Evolutionary conservation across 495 filamentous ascomycete genomes (phyloP).

Genomic region (Neurospora sublineolata): DNA sequence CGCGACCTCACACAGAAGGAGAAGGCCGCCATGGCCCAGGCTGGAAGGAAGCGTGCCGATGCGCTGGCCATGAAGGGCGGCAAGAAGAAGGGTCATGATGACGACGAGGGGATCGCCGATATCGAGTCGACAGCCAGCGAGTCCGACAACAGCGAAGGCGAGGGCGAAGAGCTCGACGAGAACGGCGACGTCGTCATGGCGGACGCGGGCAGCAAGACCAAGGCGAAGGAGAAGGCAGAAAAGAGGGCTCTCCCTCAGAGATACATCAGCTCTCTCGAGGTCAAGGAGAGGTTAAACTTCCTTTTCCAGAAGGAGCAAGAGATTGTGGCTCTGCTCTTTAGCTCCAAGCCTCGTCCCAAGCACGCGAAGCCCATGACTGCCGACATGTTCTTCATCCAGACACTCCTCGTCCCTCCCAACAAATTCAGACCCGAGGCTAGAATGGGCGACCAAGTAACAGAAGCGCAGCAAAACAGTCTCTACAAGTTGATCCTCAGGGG

Average conservation of each 20-base stretch:
- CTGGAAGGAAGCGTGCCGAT: slow-evolving; percentile 55
- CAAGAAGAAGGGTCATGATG: slow-evolving; percentile 24
- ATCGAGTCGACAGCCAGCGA: slow-evolving; percentile 40
- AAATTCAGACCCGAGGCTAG: slow-evolving; percentile 81
- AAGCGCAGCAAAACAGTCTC: slow-evolving; percentile 72
- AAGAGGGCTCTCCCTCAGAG: slow-evolving; percentile 32
- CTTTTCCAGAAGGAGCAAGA: slow-evolving; percentile 83
- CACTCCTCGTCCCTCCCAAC: slow-evolving; percentile 79
- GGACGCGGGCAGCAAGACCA: slow-evolving; percentile 23
- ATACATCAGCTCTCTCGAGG: slow-evolving; percentile 64
- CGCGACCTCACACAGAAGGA: slow-evolving; percentile 62
- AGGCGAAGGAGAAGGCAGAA: slow-evolving; percentile 14
- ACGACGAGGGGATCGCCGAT: slow-evolving; percentile 64
- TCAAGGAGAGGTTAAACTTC: slow-evolving; percentile 59
- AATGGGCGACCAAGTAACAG: slow-evolving; percentile 67
- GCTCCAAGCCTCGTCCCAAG: slow-evolving; percentile 48
- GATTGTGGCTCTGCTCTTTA: slow-evolving; percentile 70
- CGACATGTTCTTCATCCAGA: slow-evolving; percentile 89
- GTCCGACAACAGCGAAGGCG: slow-evolving; percentile 35
- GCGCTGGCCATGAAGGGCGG: slow-evolving; percentile 33
- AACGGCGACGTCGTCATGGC: slow-evolving; percentile 43
- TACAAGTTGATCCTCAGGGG: slow-evolving; percentile 70
- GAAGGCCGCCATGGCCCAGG: slow-evolving; percentile 57
- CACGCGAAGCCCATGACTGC: slow-evolving; percentile 43
- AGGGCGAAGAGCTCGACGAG: slow-evolving; percentile 40